These are phyloP conservation scores for Ascoidea tarda DNA, from an alignment of 805 yeast genomes.

Conservation along the genomic window DNA sequence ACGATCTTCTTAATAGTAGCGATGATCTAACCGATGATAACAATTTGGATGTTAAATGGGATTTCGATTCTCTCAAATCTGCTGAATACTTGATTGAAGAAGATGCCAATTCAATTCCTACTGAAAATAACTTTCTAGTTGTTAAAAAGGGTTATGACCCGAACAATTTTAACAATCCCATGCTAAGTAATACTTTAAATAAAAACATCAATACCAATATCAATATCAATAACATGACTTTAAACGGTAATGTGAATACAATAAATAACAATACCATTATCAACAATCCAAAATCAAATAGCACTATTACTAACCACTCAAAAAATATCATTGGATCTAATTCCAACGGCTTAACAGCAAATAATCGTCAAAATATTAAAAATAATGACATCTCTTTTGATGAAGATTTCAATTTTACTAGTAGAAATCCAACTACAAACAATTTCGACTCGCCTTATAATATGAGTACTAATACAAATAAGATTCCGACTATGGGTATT, in stretches of 20 bases:
- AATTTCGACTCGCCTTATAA: constrained; percentile 15
- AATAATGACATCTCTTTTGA: background rate
- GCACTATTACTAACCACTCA: background rate
- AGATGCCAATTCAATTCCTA: constrained; percentile 25
- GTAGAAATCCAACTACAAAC: constrained; percentile 16
- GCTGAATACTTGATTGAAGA: constrained; percentile 63
- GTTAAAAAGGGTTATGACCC: too few relatives aligned
- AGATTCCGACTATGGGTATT: constrained; percentile 4
- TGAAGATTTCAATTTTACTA: background rate
- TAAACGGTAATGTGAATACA: too few relatives aligned
- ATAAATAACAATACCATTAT: too few relatives aligned
- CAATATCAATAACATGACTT: too few relatives aligned
- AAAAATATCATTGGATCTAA: constrained; percentile 1
- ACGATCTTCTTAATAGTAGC: background rate
- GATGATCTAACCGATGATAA: constrained; percentile 13
- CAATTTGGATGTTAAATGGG: constrained; percentile 59
- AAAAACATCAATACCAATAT: background rate
- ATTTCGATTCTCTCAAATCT: constrained; percentile 70
- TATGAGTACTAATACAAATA: constrained; percentile 19
- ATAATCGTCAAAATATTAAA: background rate
- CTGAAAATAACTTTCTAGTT: background rate
- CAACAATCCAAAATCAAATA: background rate
- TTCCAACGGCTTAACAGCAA: constrained; percentile 8
- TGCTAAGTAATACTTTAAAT: background rate
- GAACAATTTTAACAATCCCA: constrained; percentile 4